Percentiles rank a stretch among this genome's conserved stretches.
Conservation (phyloP, 768 basidiomycete species). For the Favolaschia claudopus region DNA sequence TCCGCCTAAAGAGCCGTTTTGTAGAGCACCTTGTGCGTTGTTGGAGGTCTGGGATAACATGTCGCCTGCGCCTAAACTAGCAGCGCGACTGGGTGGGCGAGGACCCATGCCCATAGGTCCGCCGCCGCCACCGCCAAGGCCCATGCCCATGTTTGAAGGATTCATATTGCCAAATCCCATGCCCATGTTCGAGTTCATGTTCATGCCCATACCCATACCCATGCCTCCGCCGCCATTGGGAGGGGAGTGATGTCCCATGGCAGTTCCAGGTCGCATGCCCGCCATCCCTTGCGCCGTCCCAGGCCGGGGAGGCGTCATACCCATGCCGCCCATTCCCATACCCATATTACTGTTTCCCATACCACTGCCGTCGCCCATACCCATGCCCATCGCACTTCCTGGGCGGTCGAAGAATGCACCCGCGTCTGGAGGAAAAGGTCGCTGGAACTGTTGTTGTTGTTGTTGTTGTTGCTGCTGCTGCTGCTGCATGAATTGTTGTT, state of each 20-base stretch:
- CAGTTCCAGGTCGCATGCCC: slow-evolving; percentile 9
- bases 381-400: not conserved
- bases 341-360: not conserved
- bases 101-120: slow-evolving; percentile 11
- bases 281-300: slow-evolving; percentile 22
- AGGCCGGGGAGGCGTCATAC: slow-evolving; percentile 7
- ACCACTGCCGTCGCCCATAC: slow-evolving; percentile 9
- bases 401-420: not conserved
- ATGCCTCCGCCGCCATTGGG: not conserved
- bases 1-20: not conserved
- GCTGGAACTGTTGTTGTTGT: not conserved
- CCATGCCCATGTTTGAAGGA: slow-evolving; percentile 23
- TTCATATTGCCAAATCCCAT: no score
- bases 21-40: not conserved
- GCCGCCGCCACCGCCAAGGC: slow-evolving; percentile 3
- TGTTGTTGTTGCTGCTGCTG: slow-evolving; percentile 10
- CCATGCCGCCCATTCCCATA: slow-evolving; percentile 3
- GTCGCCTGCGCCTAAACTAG: slow-evolving; percentile 12
- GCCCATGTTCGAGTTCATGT: not conserved
- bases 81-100: slow-evolving; percentile 18
- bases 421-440: not conserved
- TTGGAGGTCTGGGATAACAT: not conserved
- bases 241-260: slow-evolving; percentile 11
- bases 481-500: not conserved
- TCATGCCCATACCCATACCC: slow-evolving; percentile 17